Percentiles rank a stretch among this genome's conserved stretches.
Conservation (phyloP, 192 early-diverging fungal genomes). For the Entomortierella lignicola region DNA sequence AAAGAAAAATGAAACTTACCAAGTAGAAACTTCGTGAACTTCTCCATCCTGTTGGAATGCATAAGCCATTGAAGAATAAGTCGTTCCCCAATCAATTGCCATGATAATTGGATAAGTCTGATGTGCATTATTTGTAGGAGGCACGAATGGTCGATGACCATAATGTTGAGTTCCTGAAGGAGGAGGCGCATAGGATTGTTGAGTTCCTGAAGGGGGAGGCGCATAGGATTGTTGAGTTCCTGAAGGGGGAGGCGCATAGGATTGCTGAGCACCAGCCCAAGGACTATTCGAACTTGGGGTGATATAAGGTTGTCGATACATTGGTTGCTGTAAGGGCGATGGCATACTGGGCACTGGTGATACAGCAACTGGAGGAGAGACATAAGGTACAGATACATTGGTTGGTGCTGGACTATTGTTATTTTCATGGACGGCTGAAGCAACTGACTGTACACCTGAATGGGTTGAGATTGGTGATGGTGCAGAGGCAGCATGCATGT, state of each 20-base stretch:
- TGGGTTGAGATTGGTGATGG: slow-evolving; percentile 25
- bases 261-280: too few relatives aligned
- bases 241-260: background rate
- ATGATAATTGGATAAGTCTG: slow-evolving; percentile 54
- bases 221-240: slow-evolving; percentile 6
- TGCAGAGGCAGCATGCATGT: slow-evolving; percentile 25
- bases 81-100: slow-evolving; percentile 62
- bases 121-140: slow-evolving; percentile 31
- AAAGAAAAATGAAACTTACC: too few relatives aligned
- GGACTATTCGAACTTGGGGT: too few relatives aligned
- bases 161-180: slow-evolving; percentile 22
- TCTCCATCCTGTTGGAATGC: slow-evolving; percentile 64
- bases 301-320: too few relatives aligned
- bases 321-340: background rate
- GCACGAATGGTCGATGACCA: slow-evolving; percentile 28
- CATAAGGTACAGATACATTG: slow-evolving; percentile 18
- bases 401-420: slow-evolving; percentile 3
- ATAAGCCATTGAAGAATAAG: slow-evolving; percentile 64
- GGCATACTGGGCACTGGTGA: slow-evolving; percentile 3
- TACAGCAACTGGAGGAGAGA: slow-evolving; percentile 12
- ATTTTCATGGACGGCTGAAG: background rate
- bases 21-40: slow-evolving; percentile 58
- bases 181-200: slow-evolving; percentile 14
- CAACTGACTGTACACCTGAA: background rate
- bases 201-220: background rate